Conservation (phyloP, 2,329 filamentous ascomycete genomes). For the Tolypocladium inflatum region DNA sequence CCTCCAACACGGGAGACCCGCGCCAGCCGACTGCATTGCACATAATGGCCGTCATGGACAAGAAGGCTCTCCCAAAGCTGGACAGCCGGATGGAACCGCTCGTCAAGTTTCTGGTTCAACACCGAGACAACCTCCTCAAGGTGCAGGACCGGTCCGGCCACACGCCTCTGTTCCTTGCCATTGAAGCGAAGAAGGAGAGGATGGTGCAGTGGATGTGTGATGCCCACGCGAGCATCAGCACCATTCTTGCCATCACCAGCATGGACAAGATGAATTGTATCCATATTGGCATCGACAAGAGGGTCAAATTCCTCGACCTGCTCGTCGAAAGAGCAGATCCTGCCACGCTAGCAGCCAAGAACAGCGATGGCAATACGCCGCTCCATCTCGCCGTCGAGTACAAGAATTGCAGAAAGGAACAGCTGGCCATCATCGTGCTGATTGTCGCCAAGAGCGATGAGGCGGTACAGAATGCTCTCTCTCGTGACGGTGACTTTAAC, state of each 20-base stretch:
- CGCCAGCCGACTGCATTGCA: not conserved
- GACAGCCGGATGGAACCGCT: not conserved
- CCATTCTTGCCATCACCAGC: not conserved
- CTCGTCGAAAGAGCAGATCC: not conserved
- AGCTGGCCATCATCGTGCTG: not conserved
- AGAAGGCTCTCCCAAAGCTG: not conserved
- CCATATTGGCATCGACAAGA: not conserved
- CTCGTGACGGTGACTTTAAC: not conserved
- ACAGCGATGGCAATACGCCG: not conserved
- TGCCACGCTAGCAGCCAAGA: not conserved
- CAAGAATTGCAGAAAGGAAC: not conserved
- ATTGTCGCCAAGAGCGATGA: not conserved
- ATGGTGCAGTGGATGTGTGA: not conserved
- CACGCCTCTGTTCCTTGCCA: not conserved
- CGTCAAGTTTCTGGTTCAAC: not conserved
- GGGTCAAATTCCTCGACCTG: not conserved
- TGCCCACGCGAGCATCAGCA: not conserved
- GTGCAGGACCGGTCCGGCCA: not conserved
- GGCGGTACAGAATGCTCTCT: not conserved
- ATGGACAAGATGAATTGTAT: not conserved
- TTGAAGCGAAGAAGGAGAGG: not conserved
- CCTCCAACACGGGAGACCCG: not conserved
- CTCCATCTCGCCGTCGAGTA: not conserved
- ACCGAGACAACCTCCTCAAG: not conserved
- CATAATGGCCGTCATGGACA: not conserved